Base-by-base conservation (phyloP, 2,329 filamentous ascomycete species). In the Paraphaeosphaeria sporulosa region DNA sequence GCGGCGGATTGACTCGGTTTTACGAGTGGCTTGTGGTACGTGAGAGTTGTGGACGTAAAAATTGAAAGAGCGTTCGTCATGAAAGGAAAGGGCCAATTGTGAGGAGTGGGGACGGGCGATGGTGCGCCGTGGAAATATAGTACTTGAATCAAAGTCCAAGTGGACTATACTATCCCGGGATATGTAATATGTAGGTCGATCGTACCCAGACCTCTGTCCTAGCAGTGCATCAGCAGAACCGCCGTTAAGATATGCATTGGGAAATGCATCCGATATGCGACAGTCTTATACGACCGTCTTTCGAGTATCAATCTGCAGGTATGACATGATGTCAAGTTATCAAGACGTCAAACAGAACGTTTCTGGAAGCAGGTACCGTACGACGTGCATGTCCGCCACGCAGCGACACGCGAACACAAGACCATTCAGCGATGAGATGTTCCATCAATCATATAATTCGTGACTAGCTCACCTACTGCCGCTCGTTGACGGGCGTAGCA, bases 401-500 rank as follows among this genome's bases (percentile, higher is more conserved):
- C 42, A 23, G 42, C 19, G 4, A 21, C 5, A 4, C 42, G 19
- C 8, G 19, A 21, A 44, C 19, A 13, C 19, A 13, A 13, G 7
- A 44, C 10, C n/a, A 9, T 10, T 10, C 1, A 19, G n/a, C 42
- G 3, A 23, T n/a, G 8, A 13, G 23, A 2, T 9, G 13, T 23
- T 21, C 9, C 3, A 3, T 10, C n/a, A 10, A 8, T 21, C n/a
- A 21, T 13, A 23, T 10, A 44, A 21, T 44, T 23, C 7, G 19
- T 44, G 9, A 23, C 42, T 44, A 23, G 19, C 42, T n/a, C 19
- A 44, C 2, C 38, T 43, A 54, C 25, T 43, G 51, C 10, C 40
- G 38, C 47, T 51, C 43, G 34, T 60, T 55, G 15, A 56, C 43
- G n/a, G 46, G 34, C 54, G 54, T 57, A 6, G 54, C 81, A 73